Conservation (phyloP, 192 early-diverging fungal genomes). For the Gonapodya sp. region DNA sequence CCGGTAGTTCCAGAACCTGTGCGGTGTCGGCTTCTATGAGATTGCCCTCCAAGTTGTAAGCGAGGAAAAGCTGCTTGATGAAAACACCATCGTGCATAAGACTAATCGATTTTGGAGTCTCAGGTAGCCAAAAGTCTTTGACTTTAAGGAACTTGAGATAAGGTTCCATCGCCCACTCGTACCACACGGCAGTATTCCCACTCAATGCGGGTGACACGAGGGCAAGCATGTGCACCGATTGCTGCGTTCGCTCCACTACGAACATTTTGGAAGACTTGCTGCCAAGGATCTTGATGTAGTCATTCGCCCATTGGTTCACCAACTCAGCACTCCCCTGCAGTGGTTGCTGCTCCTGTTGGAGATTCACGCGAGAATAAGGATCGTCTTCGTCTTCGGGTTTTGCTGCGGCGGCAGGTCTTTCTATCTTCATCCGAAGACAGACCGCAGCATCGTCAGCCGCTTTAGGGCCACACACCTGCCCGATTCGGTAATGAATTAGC, state of each 20-base stretch:
- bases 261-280: constrained; percentile 43
- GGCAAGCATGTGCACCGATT: constrained; percentile 40
- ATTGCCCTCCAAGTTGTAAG: constrained; percentile 43
- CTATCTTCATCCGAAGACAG: background rate
- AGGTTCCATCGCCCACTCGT: constrained; percentile 56
- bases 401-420: background rate
- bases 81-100: constrained; percentile 45
- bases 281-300: constrained; percentile 50
- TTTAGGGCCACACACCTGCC: background rate
- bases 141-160: constrained; percentile 58
- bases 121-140: constrained; percentile 56
- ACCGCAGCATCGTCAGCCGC: constrained; percentile 8
- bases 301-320: constrained; percentile 17
- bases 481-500: constrained; percentile 27
- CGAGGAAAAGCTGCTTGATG: constrained; percentile 42
- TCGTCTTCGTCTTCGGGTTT: background rate
- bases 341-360: background rate
- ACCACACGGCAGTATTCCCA: constrained; percentile 36
- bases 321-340: background rate
- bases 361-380: background rate
- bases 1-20: constrained; percentile 39
- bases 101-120: constrained; percentile 43
- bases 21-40: constrained; percentile 37
- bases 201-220: constrained; percentile 21
- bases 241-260: constrained; percentile 41